Percentiles rank a stretch among this genome's conserved stretches.
Conservation (phyloP, 2,329 filamentous ascomycete species). For the Fusarium sp. region DNA sequence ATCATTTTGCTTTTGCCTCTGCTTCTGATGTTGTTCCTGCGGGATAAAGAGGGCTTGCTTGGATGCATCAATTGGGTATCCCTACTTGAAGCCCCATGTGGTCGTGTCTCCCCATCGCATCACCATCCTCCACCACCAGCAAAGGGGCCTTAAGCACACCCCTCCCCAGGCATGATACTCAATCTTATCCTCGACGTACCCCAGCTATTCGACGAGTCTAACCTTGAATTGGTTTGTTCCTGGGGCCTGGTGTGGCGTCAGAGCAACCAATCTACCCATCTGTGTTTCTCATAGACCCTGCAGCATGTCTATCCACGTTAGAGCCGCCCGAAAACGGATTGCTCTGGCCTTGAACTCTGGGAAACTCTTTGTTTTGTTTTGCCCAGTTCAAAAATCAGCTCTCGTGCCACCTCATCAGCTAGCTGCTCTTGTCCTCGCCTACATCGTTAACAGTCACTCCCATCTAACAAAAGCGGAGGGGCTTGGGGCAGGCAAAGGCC, state of each 20-base stretch:
- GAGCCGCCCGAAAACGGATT: constrained; percentile 12
- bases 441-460: constrained; percentile 8
- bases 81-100: constrained; percentile 53
- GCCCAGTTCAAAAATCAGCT: neutral
- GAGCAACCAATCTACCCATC: constrained; percentile 26
- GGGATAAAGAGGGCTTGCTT: constrained; percentile 51
- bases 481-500: constrained; percentile 4
- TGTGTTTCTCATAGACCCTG: constrained; percentile 42
- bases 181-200: constrained; percentile 37
- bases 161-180: constrained; percentile 20
- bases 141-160: constrained; percentile 20
- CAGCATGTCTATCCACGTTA: constrained; percentile 35
- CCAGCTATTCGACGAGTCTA: constrained; percentile 29
- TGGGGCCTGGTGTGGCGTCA: constrained; percentile 39
- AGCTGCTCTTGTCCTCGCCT: neutral
- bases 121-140: constrained; percentile 39
- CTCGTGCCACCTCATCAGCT: constrained; percentile 3
- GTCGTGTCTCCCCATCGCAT: constrained; percentile 43
- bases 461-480: constrained; percentile 3
- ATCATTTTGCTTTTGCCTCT: constrained; percentile 44
- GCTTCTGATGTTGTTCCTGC: constrained; percentile 45
- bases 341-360: constrained; percentile 5
- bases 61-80: constrained; percentile 55
- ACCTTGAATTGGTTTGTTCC: constrained; percentile 38
- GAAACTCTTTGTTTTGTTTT: constrained; percentile 3